Evolutionary conservation across 306 rosid species (phyloP), one percentile per base, ranked within the genome.

Genomic region (Medicago ruthenica): DNA sequence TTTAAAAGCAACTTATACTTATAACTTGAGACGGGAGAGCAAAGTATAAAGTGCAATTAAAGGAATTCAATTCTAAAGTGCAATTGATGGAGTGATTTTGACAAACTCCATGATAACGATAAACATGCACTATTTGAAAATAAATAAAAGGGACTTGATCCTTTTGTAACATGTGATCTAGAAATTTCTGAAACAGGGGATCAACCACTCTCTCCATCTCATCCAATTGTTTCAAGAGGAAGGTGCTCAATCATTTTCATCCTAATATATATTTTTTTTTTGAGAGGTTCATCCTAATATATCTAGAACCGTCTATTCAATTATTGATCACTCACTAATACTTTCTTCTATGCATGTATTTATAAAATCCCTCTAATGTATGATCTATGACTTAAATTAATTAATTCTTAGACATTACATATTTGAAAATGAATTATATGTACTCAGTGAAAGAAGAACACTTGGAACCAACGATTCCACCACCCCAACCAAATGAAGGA

Each of bases 401-500:
- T 48, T 48, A 34, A 5, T 34, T 41, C 45, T 41, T 2, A 41
- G 12, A 8, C 45, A 41, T 41, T 7, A 40, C 34, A 27, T 2
- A 42, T 15, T 48, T 16, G n/a, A 59, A 0, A 51, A 68, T 93
- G 98, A 86, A 83, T 74, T 78, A 83, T 47, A 31, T 83, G 44
- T 86, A 78, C 57, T 72, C 83, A 2, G 83, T 91, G 41, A 86
- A 91, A 69, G 88, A 87, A 36, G 97, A 84, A 85, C 48, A 77
- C 70, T 37, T 83, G 15, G 90, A 85, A 27, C 63, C 78, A 40
- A 34, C 37, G 80, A 68, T 65, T 81, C 15, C 64, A 10, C 80
- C 76, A 36, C 98, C 96, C 2, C 76, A 79, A 83, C 97, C 98
- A 41, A 87, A 87, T 89, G 91, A 87, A 76, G 90, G 97, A 4